Evolutionary conservation across 192 early-diverging fungal species (phyloP).

Genomic region (Thoreauomyces humboldtii): DNA sequence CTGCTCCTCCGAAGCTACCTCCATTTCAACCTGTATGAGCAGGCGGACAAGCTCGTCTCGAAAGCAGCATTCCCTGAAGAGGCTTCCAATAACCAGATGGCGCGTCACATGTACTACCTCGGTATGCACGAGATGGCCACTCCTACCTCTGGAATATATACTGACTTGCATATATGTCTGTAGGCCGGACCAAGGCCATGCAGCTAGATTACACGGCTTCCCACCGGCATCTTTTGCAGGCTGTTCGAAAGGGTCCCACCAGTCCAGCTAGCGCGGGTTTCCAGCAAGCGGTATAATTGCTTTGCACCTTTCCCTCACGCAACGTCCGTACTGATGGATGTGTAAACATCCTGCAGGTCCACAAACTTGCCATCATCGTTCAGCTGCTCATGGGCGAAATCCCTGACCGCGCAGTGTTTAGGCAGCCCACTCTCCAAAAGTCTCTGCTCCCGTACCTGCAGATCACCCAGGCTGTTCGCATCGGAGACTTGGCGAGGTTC

Average conservation of each 20-base stretch:
- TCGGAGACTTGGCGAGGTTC: conserved; percentile 93
- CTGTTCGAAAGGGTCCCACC: conserved; percentile 93
- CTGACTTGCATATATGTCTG: background rate
- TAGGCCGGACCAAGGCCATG: conserved; percentile 90
- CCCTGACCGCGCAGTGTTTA: conserved; percentile 91
- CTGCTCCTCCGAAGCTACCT: conserved; percentile 90
- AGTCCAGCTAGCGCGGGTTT: conserved; percentile 83
- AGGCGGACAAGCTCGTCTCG: conserved; percentile 93
- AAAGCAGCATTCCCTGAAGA: conserved; percentile 86
- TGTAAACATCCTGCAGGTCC: too few species aligned
- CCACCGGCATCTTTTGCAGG: conserved; percentile 84
- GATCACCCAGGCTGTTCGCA: conserved; percentile 93
- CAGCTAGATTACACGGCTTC: conserved; percentile 95
- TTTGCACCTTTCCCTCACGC: too few species aligned
- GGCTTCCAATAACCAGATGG: conserved; percentile 90
- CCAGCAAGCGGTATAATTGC: conserved; percentile 85
- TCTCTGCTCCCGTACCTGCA: conserved; percentile 89
- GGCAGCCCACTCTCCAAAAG: conserved; percentile 80
- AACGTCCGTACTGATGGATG: too few species aligned
- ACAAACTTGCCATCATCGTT: conserved; percentile 96
- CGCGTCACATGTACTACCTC: conserved; percentile 94
- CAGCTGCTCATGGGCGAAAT: conserved; percentile 99
- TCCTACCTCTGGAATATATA: background rate
- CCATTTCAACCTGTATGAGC: conserved; percentile 92
- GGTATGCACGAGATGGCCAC: conserved; percentile 34